These are phyloP conservation scores for Torulaspora indica DNA, from an alignment of 805 yeast genomes.

Conservation along the genomic window DNA sequence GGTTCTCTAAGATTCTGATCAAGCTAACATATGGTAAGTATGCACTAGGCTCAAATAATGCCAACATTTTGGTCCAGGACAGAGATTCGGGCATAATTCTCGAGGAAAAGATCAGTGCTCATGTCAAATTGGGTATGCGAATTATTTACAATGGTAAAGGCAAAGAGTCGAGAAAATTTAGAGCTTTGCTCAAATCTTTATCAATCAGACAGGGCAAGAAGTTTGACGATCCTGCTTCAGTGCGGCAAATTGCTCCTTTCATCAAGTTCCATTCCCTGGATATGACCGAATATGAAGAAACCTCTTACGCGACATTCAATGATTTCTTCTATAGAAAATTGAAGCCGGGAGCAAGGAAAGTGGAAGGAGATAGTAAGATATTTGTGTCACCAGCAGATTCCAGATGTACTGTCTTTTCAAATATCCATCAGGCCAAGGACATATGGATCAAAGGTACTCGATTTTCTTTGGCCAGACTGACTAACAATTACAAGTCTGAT, in stretches of 20 bases:
- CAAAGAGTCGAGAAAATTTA: slow-evolving; percentile 52
- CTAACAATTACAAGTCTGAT: slow-evolving; percentile 36
- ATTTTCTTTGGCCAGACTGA: slow-evolving; percentile 61
- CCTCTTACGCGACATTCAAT: slow-evolving; percentile 65
- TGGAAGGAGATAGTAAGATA: slow-evolving; percentile 54
- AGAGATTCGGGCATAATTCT: slow-evolving; percentile 80
- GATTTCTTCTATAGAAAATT: slow-evolving; percentile 83
- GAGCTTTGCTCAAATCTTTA: slow-evolving; percentile 55
- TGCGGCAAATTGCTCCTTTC: slow-evolving; percentile 65
- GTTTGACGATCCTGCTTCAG: slow-evolving; percentile 69
- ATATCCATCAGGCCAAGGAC: slow-evolving; percentile 56
- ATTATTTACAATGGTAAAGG: slow-evolving; percentile 73
- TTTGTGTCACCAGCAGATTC: slow-evolving; percentile 84
- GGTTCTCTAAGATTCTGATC: slow-evolving; percentile 80
- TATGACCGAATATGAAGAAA: slow-evolving; percentile 61
- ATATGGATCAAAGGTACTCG: slow-evolving; percentile 87
- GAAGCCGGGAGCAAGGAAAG: slow-evolving; percentile 62
- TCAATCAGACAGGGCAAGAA: slow-evolving; percentile 79
- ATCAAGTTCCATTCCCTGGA: slow-evolving; percentile 79
- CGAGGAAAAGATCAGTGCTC: slow-evolving; percentile 89
- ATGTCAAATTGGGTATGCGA: slow-evolving; percentile 83
- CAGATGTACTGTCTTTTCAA: slow-evolving; percentile 65
- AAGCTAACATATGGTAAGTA: slow-evolving; percentile 87
- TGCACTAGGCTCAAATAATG: slow-evolving; percentile 81
- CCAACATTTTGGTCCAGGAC: slow-evolving; percentile 91